These are phyloP conservation scores for Fusarium phyllophilum DNA, from an alignment of 2,329 filamentous ascomycete genomes.

Conservation along the genomic window DNA sequence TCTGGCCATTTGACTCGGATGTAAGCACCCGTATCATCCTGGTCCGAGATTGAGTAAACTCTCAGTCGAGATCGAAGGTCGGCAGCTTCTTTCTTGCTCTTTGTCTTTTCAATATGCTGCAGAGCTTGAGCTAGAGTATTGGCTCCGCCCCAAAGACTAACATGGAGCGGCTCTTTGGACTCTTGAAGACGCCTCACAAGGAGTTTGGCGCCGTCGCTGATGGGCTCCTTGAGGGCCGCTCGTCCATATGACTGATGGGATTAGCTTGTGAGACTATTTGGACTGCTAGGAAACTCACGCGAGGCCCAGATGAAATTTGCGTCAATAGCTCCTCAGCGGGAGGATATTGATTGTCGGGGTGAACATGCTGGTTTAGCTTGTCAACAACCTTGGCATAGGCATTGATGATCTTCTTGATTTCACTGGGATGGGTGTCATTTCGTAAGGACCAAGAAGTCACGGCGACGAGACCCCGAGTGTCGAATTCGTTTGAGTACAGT, in stretches of 20 bases:
- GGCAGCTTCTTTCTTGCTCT: neutral
- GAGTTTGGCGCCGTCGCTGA: neutral
- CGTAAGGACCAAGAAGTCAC: conserved; percentile 13
- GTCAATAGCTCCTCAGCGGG: neutral
- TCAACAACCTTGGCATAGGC: conserved; percentile 6
- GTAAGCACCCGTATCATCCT: conserved; percentile 2
- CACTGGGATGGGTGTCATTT: neutral
- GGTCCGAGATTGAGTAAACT: conserved; percentile 18
- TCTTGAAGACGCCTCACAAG: neutral
- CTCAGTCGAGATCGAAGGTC: conserved; percentile 1
- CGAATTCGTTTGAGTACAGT: conserved; percentile 9
- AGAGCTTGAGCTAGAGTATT: conserved; percentile 11
- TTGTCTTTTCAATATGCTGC: neutral
- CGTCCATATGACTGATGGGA: neutral
- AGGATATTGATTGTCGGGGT: neutral
- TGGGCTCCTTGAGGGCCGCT: neutral
- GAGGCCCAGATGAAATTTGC: neutral
- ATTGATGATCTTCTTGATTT: conserved; percentile 3
- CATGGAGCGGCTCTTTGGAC: neutral
- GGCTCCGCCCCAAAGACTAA: conserved; percentile 3
- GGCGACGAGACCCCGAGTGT: conserved; percentile 1
- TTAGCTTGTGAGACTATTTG: neutral
- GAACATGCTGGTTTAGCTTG: conserved; percentile 17
- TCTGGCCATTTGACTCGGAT: conserved; percentile 8
- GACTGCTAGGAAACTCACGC: neutral